phyloP scores from a whole-genome alignment of 495 filamentous ascomycete genomes.

The Aspergillus avenaceus region DNA sequence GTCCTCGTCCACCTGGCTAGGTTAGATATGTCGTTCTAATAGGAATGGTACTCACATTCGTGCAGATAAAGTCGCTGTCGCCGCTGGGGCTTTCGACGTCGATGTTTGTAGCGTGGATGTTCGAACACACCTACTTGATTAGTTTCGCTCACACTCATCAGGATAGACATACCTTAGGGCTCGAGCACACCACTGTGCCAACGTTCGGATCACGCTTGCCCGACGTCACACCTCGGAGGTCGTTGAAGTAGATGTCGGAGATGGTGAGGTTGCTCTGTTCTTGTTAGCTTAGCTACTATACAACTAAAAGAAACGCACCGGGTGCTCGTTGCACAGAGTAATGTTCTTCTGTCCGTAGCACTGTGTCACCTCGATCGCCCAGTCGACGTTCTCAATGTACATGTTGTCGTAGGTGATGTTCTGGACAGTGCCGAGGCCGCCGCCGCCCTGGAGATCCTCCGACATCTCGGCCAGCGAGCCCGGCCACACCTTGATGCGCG shows the following conservation, averaged over 20 bases:
- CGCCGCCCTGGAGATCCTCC: slow-evolving; percentile 58
- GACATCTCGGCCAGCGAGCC: slow-evolving; percentile 46
- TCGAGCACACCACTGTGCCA: slow-evolving; percentile 56
- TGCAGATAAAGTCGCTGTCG: slow-evolving; percentile 46
- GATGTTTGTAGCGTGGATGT: slow-evolving; percentile 49
- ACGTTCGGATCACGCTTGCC: slow-evolving; percentile 46
- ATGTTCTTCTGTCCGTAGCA: slow-evolving; percentile 63
- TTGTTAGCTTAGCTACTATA: neutral
- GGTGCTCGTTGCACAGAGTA: slow-evolving; percentile 57
- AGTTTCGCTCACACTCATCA: neutral
- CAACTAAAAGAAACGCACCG: slow-evolving; percentile 20
- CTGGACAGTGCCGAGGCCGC: slow-evolving; percentile 50
- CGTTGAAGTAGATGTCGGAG: slow-evolving; percentile 48
- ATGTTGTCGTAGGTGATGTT: slow-evolving; percentile 57
- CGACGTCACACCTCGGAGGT: slow-evolving; percentile 53
- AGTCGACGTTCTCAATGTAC: slow-evolving; percentile 56
- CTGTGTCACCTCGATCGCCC: slow-evolving; percentile 61
- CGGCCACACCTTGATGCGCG: slow-evolving; percentile 70
- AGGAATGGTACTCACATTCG: slow-evolving; percentile 38
- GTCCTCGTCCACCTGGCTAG: slow-evolving; percentile 29
- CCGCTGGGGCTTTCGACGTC: slow-evolving; percentile 49
- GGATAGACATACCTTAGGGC: slow-evolving; percentile 33
- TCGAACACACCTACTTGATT: slow-evolving; percentile 40
- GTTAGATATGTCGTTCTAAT: neutral
- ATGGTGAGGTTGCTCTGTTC: slow-evolving; percentile 52